phyloP scores from a whole-genome alignment of 768 basidiomycete genomes.

The Tricholoma flavovirens region DNA sequence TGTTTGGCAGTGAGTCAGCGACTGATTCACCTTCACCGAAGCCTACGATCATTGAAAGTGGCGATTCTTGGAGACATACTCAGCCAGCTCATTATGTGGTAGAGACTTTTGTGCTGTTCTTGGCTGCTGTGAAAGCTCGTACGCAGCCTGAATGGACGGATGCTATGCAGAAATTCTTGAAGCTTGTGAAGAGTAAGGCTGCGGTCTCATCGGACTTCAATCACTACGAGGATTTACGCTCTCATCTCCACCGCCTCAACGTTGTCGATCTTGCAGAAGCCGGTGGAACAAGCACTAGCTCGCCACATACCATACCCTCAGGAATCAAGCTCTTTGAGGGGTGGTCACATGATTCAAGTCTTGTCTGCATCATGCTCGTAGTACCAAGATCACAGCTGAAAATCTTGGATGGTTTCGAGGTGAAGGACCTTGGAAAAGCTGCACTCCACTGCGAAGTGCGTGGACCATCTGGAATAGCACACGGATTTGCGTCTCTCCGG shows the following conservation, averaged over 20 bases:
- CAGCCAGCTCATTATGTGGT: neutral
- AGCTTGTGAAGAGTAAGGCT: neutral
- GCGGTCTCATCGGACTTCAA: neutral
- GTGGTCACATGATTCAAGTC: neutral
- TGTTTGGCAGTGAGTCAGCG: neutral
- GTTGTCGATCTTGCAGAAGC: neutral
- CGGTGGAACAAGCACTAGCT: neutral
- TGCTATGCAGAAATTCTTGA: neutral
- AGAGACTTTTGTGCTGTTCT: neutral
- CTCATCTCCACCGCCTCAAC: neutral
- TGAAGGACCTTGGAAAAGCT: neutral
- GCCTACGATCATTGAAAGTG: neutral
- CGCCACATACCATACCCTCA: neutral
- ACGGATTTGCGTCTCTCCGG: neutral
- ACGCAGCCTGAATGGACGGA: neutral
- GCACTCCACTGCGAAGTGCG: neutral
- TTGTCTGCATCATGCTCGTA: neutral
- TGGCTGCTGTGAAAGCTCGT: neutral
- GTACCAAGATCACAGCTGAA: neutral
- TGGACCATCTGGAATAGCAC: neutral
- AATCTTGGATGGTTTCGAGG: neutral
- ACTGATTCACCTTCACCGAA: neutral
- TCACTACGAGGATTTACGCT: neutral
- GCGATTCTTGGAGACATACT: neutral
- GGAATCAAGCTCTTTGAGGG: neutral